phyloP scores from a whole-genome alignment of 2,329 filamentous ascomycete genomes.

The Zarea fungicola region DNA sequence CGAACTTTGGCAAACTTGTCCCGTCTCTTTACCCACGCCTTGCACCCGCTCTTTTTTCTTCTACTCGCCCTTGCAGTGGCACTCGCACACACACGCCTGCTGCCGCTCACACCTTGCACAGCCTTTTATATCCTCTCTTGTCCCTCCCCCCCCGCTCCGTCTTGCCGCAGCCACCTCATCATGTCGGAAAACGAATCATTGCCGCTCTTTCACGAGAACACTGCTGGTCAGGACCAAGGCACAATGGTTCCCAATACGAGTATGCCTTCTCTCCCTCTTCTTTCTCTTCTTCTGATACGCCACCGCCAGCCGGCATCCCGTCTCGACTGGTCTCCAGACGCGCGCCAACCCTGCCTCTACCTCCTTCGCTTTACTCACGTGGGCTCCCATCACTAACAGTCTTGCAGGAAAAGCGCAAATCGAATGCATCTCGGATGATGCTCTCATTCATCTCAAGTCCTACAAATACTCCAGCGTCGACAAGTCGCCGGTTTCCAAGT shows the following conservation, averaged over 20 bases:
- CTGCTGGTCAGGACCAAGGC: conserved; percentile 3
- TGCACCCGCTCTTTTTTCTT: conserved; percentile 4
- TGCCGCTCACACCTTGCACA: background rate
- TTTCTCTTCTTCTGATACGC: background rate
- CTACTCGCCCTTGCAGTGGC: background rate
- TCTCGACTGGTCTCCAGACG: background rate
- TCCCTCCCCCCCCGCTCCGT: conserved; percentile 1
- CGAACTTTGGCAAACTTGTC: conserved; percentile 7
- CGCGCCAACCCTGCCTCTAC: background rate
- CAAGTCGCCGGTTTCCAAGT: conserved; percentile 88
- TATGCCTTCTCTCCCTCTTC: background rate
- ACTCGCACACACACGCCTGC: background rate
- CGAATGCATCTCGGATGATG: conserved; percentile 82
- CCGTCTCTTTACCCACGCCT: background rate
- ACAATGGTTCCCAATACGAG: conserved; percentile 13
- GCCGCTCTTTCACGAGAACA: conserved; percentile 10
- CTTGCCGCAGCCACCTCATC: conserved; percentile 6
- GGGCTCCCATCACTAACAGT: background rate
- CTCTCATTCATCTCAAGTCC: conserved; percentile 81
- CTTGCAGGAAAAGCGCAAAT: conserved; percentile 47
- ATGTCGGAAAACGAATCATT: conserved; percentile 12
- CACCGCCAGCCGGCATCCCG: too few species aligned
- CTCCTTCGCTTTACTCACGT: background rate
- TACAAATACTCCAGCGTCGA: conserved; percentile 99
- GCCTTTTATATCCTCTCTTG: conserved; percentile 11